Evolutionary conservation across 2,329 filamentous ascomycete genomes (phyloP), one percentile per base, ranked within the genome.

Genomic region (Aspergillus luchuensis): DNA sequence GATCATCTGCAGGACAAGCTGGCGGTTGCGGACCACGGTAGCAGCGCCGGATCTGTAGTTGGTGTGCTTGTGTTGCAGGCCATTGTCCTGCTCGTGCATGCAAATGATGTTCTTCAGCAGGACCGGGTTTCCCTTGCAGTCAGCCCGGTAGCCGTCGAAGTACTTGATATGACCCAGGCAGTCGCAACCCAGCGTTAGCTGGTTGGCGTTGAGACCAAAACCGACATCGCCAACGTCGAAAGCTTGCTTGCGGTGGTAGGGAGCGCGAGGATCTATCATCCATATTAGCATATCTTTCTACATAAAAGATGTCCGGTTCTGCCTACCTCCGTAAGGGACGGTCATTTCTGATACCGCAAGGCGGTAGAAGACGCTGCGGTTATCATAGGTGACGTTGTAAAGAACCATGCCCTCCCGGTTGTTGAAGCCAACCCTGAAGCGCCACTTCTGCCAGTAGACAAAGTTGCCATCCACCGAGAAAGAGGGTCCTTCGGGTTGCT

Each of bases 121-220:
- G 2, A 85, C 70, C 0, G 85, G 81, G 15, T 83, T 80, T 17
- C 87, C 88, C 60, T 87, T 85, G 67, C 85, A 83, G 61, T 88
- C 82, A 13, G 82, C 81, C 1, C 89, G 74, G 15, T 86, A 81
- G 3, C 82, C 83, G 57, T 82, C 82, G 41, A 90, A 81, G 67
- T 91, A 90, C 69, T 89, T 85, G 69, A 91, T 90, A 17, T 86
- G 85, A 3, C 88, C 88, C 1, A 90, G 79, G 67, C 88, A 91
- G 71, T 91, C 88, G 67, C 88, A 91, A 28, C 88, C 88, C 2
- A 91, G 79, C 66, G 88, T 84, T 2, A 91, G 79, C 70, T 90
- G 86, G 71, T 91, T 90, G 60, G 87, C 86, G 79, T 87, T 89
- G 60, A 87, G 80, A 48, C 88, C 87, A 11, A 87, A 86, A 33